phyloP scores from a whole-genome alignment of 2,329 filamentous ascomycete species.

The Aspergillus sp. region DNA sequence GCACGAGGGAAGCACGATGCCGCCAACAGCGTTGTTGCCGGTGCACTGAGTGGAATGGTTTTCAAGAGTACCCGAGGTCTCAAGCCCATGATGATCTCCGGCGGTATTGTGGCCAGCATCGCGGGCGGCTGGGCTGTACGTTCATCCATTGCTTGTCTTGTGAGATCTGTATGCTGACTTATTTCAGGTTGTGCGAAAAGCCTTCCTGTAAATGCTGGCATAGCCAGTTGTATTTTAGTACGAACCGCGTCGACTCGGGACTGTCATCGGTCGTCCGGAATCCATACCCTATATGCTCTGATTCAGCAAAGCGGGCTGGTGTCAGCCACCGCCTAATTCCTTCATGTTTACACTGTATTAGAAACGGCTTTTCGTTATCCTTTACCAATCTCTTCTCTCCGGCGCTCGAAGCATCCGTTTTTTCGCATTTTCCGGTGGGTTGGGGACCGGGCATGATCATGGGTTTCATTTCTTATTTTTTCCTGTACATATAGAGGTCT shows the following conservation, averaged over 20 bases:
- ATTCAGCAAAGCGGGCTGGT: constrained; percentile 22
- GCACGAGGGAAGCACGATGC: constrained; percentile 82
- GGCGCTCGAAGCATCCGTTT: constrained; percentile 37
- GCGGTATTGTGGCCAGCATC: constrained; percentile 78
- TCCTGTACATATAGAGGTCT: constrained; percentile 41
- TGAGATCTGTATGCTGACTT: constrained; percentile 7
- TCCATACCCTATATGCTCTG: constrained; percentile 21
- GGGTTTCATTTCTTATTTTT: constrained; percentile 32
- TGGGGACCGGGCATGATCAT: constrained; percentile 36
- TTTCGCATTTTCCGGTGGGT: constrained; percentile 36
- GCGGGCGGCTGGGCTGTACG: constrained; percentile 89
- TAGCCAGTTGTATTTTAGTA: constrained; percentile 12
- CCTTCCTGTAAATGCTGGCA: constrained; percentile 39
- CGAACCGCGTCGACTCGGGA: constrained; percentile 11
- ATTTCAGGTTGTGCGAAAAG: constrained; percentile 46
- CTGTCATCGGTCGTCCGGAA: constrained; percentile 15
- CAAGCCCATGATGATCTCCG: constrained; percentile 90
- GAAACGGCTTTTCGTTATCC: constrained; percentile 25
- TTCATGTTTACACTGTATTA: constrained; percentile 33
- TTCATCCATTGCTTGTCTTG: constrained; percentile 22
- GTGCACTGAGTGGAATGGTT: constrained; percentile 81
- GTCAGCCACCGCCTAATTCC: constrained; percentile 20
- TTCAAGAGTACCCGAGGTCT: constrained; percentile 94
- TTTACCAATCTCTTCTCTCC: constrained; percentile 37
- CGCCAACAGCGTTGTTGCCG: constrained; percentile 80